Evolutionary conservation across 768 basidiomycete species (phyloP).

Genomic region (Leucosporidium scottii): DNA sequence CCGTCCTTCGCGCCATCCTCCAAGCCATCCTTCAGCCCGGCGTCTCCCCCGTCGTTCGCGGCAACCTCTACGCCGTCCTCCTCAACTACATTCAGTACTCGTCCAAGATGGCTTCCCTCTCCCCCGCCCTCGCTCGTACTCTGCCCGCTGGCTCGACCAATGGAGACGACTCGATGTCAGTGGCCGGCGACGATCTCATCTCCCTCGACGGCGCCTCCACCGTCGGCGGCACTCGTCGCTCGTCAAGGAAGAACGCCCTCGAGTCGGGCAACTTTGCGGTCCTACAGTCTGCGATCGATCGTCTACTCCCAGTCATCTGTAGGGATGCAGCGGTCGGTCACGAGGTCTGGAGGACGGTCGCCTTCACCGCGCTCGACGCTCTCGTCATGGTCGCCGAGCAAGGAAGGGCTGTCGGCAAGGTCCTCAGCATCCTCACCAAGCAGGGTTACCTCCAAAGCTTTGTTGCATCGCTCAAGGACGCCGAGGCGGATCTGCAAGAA

Average conservation of each 20-base stretch:
- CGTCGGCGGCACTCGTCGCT: slow-evolving; percentile 41
- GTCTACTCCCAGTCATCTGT: slow-evolving; percentile 63
- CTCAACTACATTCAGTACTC: slow-evolving; percentile 72
- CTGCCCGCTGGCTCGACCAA: slow-evolving; percentile 8
- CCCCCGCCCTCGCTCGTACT: slow-evolving; percentile 16
- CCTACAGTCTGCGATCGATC: slow-evolving; percentile 63
- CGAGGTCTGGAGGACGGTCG: slow-evolving; percentile 94
- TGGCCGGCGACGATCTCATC: slow-evolving; percentile 30
- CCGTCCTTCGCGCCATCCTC: slow-evolving; percentile 64
- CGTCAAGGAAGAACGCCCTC: slow-evolving; percentile 44
- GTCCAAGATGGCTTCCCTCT: slow-evolving; percentile 40
- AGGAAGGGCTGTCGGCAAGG: slow-evolving; percentile 50
- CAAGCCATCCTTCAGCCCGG: slow-evolving; percentile 69
- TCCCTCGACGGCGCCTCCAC: slow-evolving; percentile 36
- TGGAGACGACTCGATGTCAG: slow-evolving; percentile 18
- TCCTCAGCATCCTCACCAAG: slow-evolving; percentile 57
- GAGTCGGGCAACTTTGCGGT: slow-evolving; percentile 59
- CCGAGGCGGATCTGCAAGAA: slow-evolving; percentile 63
- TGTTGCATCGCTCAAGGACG: slow-evolving; percentile 73
- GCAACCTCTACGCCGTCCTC: slow-evolving; percentile 86
- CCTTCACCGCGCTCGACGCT: slow-evolving; percentile 81
- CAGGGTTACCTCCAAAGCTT: slow-evolving; percentile 77
- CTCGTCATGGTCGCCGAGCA: slow-evolving; percentile 59
- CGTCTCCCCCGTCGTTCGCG: slow-evolving; percentile 75
- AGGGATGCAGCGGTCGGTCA: slow-evolving; percentile 92